These are phyloP conservation scores for Pelargonium nanum DNA, from an alignment of 345 rosid species.

Conservation along the genomic window DNA sequence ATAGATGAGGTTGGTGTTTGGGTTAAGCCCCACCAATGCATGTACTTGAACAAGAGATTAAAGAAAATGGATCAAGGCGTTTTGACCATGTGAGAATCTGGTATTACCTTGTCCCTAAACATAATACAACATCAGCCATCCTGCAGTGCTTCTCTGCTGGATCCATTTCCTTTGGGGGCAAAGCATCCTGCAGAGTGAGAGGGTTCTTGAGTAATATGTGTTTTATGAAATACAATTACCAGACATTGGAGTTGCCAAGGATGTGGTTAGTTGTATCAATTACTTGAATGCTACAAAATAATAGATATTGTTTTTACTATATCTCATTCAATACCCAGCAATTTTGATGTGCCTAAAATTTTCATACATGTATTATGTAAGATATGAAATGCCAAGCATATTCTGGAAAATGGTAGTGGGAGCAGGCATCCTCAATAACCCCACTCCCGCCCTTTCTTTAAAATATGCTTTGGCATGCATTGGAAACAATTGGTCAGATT, in stretches of 20 bases:
- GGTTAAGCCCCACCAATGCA: too few relatives aligned
- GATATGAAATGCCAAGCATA: background rate
- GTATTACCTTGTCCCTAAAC: conserved; percentile 85
- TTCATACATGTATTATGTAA: background rate
- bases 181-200: conserved; percentile 56
- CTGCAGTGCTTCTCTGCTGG: conserved; percentile 82
- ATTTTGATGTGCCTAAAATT: background rate
- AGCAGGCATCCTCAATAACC: too few relatives aligned
- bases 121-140: conserved; percentile 83
- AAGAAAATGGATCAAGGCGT: background rate
- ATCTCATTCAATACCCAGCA: background rate
- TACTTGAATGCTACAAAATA: background rate
- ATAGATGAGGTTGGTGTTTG: too few relatives aligned
- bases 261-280: background rate
- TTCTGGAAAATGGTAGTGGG: background rate
- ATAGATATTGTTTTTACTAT: background rate
- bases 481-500: background rate
- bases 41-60: background rate
- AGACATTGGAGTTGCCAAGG: background rate
- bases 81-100: background rate
- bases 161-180: conserved; percentile 77
- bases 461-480: too few relatives aligned
- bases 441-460: too few relatives aligned
- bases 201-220: background rate
- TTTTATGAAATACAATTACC: background rate